phyloP scores from a whole-genome alignment of 108 stramenopile genomes.

The Schizochytrium sp. region DNA sequence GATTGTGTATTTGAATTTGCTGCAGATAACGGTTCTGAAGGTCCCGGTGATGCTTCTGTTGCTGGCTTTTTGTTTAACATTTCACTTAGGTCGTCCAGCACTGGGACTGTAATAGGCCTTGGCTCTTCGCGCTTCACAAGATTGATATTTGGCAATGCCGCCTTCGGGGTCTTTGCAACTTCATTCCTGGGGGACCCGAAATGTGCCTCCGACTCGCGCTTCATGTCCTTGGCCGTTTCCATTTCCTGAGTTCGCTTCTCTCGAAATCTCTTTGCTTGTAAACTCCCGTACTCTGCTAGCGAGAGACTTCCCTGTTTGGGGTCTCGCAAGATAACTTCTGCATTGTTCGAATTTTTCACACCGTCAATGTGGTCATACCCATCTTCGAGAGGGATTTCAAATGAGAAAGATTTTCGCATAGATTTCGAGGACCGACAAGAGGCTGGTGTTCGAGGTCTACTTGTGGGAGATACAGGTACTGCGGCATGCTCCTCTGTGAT shows the following conservation, averaged over 20 bases:
- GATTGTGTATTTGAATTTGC: no score
- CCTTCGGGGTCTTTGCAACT: not conserved
- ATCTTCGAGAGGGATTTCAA: no score
- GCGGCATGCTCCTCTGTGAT: not conserved
- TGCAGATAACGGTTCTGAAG: no score
- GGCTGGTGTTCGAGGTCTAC: not conserved
- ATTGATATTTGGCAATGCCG: not conserved
- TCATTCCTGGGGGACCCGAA: conserved; percentile 11
- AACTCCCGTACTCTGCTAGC: conserved; percentile 53
- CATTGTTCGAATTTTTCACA: not conserved
- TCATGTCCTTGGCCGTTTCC: not conserved
- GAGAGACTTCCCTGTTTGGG: conserved; percentile 9
- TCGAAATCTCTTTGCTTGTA: conserved; percentile 5
- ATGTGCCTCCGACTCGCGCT: not conserved
- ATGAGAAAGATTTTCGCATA: not conserved
- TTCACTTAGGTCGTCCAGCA: not conserved
- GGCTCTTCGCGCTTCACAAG: not conserved
- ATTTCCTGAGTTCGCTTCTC: conserved; percentile 5
- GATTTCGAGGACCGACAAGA: not conserved
- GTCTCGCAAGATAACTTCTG: not conserved
- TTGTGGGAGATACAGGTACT: not conserved
- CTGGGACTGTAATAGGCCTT: not conserved
- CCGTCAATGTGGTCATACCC: not conserved
- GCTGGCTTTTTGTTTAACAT: not conserved
- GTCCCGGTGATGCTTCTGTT: no score